A percentile compares a stretch with the other conserved stretches of the same genome.
Evolutionary conservation across 2,329 filamentous ascomycete species (phyloP).

Genomic region (Corniculantispora saksenae): DNA sequence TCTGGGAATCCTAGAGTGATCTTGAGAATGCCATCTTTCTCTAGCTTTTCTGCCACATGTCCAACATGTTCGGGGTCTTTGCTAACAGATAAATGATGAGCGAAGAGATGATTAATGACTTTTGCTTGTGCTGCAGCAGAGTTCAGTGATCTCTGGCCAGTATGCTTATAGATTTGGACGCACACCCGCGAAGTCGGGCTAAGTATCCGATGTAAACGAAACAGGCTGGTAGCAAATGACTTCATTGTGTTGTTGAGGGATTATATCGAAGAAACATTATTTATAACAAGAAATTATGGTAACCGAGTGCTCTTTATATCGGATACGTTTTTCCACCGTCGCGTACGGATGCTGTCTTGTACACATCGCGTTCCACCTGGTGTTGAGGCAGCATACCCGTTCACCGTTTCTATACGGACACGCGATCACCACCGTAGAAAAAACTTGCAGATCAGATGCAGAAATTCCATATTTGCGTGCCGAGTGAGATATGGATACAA

Average conservation of each 20-base stretch:
- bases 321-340: too few relatives aligned
- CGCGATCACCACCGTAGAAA: too few relatives aligned
- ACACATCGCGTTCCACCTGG: too few relatives aligned
- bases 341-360: too few relatives aligned
- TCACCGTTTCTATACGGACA: too few relatives aligned
- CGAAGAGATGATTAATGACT: neutral
- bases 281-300: too few relatives aligned
- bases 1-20: constrained; percentile 37
- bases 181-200: neutral
- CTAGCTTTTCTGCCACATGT: neutral
- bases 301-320: constrained; percentile 9
- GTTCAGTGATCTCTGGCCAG: neutral
- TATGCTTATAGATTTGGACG: neutral
- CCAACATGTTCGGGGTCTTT: constrained; percentile 2
- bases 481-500: too few relatives aligned
- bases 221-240: neutral
- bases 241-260: neutral
- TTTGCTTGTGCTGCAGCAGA: neutral
- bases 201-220: neutral
- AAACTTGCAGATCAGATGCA: too few relatives aligned
- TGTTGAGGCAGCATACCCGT: too few relatives aligned
- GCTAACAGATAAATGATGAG: neutral
- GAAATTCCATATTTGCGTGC: too few relatives aligned
- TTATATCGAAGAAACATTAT: too few relatives aligned
- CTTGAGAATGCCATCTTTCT: constrained; percentile 36